These are phyloP conservation scores for Epichloe hybrida DNA, from an alignment of 2,329 filamentous ascomycete species.

Conservation along the genomic window DNA sequence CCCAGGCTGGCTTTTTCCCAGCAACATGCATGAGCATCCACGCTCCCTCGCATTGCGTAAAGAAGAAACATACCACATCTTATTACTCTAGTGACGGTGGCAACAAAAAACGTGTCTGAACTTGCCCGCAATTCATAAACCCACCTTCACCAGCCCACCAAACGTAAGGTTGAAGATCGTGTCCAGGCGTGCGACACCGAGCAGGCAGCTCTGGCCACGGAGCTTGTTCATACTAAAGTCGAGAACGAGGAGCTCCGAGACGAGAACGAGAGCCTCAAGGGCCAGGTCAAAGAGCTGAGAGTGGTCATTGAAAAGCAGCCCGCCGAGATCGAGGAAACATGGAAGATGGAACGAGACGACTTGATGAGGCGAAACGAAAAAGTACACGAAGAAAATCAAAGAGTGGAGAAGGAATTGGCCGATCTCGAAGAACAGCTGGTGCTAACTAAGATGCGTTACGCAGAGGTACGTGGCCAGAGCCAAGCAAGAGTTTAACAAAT, in stretches of 20 bases:
- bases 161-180: constrained; percentile 68
- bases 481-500: not conserved
- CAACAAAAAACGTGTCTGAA: too few species aligned
- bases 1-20: too few species aligned
- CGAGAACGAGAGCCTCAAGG: constrained; percentile 74
- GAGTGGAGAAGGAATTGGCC: constrained; percentile 74
- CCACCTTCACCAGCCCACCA: too few species aligned
- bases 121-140: too few species aligned
- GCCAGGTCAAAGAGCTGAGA: constrained; percentile 74
- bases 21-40: too few species aligned
- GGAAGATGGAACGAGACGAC: constrained; percentile 76
- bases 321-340: constrained; percentile 67
- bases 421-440: constrained; percentile 91
- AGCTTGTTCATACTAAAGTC: constrained; percentile 83
- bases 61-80: too few species aligned
- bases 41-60: too few species aligned
- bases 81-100: too few species aligned
- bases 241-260: constrained; percentile 84
- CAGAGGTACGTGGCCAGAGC: constrained; percentile 55
- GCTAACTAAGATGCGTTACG: constrained; percentile 85
- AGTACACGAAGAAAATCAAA: constrained; percentile 85
- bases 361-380: constrained; percentile 87
- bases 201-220: constrained; percentile 80
- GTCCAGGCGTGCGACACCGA: constrained; percentile 81
- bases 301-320: constrained; percentile 83